Evolutionary conservation across 1,284 basidiomycete genomes (phyloP).

Genomic region (Polyporus tsugae): DNA sequence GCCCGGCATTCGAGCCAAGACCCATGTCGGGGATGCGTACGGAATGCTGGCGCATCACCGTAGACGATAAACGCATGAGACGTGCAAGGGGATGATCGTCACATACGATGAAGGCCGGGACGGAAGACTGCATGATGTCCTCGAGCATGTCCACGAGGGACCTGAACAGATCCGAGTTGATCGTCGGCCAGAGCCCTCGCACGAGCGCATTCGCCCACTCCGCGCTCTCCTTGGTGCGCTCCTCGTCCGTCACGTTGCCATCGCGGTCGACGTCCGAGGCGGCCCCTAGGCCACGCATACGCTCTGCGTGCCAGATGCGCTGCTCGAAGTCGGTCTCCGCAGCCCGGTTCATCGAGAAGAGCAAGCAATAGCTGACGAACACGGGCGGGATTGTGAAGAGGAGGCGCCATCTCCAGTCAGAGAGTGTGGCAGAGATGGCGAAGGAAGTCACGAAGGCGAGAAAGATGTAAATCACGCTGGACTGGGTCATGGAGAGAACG

Average conservation of each 20-base stretch:
- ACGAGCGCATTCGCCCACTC: conserved; percentile 50
- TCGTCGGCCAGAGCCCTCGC: conserved; percentile 48
- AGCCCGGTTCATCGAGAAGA: conserved; percentile 42
- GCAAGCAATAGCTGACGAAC: conserved; percentile 39
- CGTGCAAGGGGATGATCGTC: background rate
- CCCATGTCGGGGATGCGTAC: conserved; percentile 48
- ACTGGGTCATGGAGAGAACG: conserved; percentile 35
- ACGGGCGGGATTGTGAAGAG: conserved; percentile 39
- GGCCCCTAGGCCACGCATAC: conserved; percentile 45
- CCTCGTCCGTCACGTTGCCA: conserved; percentile 41
- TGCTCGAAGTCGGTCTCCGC: conserved; percentile 44
- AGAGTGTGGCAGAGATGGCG: conserved; percentile 38
- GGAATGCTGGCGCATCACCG: conserved; percentile 39
- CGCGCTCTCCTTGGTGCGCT: conserved; percentile 47
- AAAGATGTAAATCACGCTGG: conserved; percentile 38
- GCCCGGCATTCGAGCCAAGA: conserved; percentile 45
- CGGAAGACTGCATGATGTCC: conserved; percentile 52
- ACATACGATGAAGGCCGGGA: conserved; percentile 47
- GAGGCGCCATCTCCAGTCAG: conserved; percentile 38
- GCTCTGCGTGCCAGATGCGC: conserved; percentile 48
- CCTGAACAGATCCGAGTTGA: conserved; percentile 49
- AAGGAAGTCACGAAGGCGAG: conserved; percentile 37
- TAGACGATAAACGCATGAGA: background rate
- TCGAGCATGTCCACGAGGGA: conserved; percentile 48
- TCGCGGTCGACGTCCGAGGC: conserved; percentile 44